Evolutionary conservation across 2,329 filamentous ascomycete genomes (phyloP).

Genomic region (Colletotrichum kahawae): DNA sequence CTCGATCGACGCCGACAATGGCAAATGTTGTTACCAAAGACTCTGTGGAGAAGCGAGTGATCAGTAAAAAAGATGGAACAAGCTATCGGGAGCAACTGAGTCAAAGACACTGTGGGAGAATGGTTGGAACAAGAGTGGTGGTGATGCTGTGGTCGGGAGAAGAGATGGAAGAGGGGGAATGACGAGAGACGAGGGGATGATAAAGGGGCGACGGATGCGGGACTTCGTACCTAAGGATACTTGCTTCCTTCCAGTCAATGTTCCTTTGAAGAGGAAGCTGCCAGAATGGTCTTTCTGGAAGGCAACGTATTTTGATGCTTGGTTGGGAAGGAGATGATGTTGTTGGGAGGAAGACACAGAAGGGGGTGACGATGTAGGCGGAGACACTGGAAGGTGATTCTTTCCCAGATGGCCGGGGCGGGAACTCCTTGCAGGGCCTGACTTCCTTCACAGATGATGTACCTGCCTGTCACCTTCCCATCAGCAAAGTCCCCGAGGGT

Average conservation of each 20-base stretch:
- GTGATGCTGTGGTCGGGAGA: constrained; percentile 48
- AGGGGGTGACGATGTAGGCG: background rate
- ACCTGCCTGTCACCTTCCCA: background rate
- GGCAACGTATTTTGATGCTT: background rate
- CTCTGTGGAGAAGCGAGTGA: constrained; percentile 59
- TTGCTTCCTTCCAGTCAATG: background rate
- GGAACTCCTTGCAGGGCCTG: background rate
- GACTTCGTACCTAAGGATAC: constrained; percentile 10
- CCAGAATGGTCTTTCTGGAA: background rate
- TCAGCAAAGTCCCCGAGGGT: background rate
- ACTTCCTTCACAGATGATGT: background rate
- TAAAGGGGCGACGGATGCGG: constrained; percentile 24
- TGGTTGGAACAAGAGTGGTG: constrained; percentile 39
- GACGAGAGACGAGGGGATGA: constrained; percentile 30
- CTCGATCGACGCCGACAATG: constrained; percentile 31
- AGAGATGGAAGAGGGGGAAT: constrained; percentile 23
- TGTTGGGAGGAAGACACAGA: background rate
- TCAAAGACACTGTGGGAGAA: constrained; percentile 42
- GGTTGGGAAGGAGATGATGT: background rate
- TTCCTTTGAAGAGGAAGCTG: background rate
- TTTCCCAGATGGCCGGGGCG: background rate
- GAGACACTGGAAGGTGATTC: background rate
- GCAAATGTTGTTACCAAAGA: constrained; percentile 57
- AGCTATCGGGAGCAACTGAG: constrained; percentile 60
- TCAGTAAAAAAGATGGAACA: constrained; percentile 62